Evolutionary conservation across 2,329 filamentous ascomycete genomes (phyloP).

Genomic region (Purpureocillium takamizusanense): DNA sequence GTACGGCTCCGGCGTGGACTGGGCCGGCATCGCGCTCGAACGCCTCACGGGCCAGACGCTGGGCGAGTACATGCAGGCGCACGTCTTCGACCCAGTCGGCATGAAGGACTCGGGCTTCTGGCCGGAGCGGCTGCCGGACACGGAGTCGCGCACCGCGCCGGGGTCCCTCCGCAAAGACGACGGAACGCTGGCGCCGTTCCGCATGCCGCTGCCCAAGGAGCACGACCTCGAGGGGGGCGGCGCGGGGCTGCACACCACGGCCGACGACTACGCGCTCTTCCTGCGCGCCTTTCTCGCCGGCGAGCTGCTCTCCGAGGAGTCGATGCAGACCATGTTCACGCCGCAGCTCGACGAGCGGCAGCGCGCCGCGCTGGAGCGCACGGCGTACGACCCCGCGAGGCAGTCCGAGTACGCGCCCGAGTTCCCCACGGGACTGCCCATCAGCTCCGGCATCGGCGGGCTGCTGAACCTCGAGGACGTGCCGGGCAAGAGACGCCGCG

Average conservation of each 20-base stretch:
- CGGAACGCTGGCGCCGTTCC: constrained; percentile 9
- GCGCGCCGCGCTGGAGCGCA: constrained; percentile 8
- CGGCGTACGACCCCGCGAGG: constrained; percentile 4
- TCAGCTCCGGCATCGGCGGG: constrained; percentile 29
- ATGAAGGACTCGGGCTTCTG: background rate
- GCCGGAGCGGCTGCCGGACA: constrained; percentile 13
- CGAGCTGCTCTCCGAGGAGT: constrained; percentile 15
- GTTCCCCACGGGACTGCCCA: constrained; percentile 17
- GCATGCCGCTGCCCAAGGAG: constrained; percentile 14
- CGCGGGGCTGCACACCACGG: constrained; percentile 31
- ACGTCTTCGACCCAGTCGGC: background rate
- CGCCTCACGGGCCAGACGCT: background rate
- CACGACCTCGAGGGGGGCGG: constrained; percentile 31
- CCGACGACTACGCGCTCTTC: constrained; percentile 27
- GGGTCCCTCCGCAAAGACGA: constrained; percentile 12
- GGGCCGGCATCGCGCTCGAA: background rate
- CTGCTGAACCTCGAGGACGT: constrained; percentile 28
- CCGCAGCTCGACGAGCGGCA: constrained; percentile 27
- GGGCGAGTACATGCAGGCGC: background rate
- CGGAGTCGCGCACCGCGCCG: constrained; percentile 10
- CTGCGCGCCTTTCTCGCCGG: constrained; percentile 22
- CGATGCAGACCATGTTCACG: constrained; percentile 22
- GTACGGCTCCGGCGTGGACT: background rate
- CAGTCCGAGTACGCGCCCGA: constrained; percentile 25
- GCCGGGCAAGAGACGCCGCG: constrained; percentile 27